Conservation (phyloP, 2,329 filamentous ascomycete genomes). For the Cordyceps tenuipes region DNA sequence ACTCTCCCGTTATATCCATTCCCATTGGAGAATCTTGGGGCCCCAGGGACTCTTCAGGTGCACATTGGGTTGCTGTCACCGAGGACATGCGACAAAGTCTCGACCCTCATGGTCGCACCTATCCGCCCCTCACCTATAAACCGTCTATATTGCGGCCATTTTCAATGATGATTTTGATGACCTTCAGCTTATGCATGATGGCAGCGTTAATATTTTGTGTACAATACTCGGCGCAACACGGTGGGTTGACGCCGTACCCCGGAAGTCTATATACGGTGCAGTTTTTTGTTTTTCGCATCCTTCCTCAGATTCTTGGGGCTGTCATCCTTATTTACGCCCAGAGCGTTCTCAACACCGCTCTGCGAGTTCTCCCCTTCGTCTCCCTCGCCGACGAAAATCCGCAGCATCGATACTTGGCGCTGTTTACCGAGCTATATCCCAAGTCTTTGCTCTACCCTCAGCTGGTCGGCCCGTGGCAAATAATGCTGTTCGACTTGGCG, state of each 20-base stretch:
- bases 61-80: constrained; percentile 26
- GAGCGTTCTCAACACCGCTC: constrained; percentile 63
- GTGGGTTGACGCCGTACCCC: constrained; percentile 60
- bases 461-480: constrained; percentile 52
- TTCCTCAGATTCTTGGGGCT: constrained; percentile 70
- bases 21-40: constrained; percentile 1
- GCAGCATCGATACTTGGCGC: constrained; percentile 50
- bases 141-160: constrained; percentile 62
- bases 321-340: constrained; percentile 70
- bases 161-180: constrained; percentile 52
- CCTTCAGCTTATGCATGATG: constrained; percentile 61
- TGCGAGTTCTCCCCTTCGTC: constrained; percentile 69
- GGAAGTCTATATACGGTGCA: constrained; percentile 58
- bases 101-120: constrained; percentile 29
- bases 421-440: constrained; percentile 63
- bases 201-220: constrained; percentile 65
- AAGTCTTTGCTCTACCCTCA: constrained; percentile 57
- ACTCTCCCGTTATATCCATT: constrained; percentile 5
- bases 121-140: constrained; percentile 55
- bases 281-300: constrained; percentile 80
- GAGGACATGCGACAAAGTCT: constrained; percentile 27
- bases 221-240: constrained; percentile 53
- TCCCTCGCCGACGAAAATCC: constrained; percentile 61
- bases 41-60: constrained; percentile 5
- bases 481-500: constrained; percentile 57